Base-by-base conservation (phyloP, 805 yeast species). In the Monosporozyma yasuniensis region DNA sequence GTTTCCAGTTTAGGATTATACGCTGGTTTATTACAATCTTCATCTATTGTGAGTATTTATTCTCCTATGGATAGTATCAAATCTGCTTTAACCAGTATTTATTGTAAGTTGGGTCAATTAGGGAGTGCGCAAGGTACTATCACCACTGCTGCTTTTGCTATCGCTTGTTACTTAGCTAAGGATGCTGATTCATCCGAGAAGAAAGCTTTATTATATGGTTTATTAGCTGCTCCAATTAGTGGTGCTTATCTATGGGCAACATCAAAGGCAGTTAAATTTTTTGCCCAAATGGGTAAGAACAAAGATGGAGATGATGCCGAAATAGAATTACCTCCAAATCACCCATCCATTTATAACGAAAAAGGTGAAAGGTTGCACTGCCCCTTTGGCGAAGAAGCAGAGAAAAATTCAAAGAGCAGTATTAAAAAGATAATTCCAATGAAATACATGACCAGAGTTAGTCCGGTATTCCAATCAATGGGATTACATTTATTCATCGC, bases 1-100 rank as follows among this genome's bases (percentile, higher is more conserved):
- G 77, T 79, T 37, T 73, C 84, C 7, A 78, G 89, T 7, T 67
- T 84, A 43, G 93, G 93, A 18, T 62, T 84, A 53, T 73, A 81
- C 58, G 72, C 86, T 6, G 77, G 81, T 19, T 66, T 77, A 4
- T 51, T 58, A 25, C 50, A 61, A 16, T 60, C 75, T 47, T 64
- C 76, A 2, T 53, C 70, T 16, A 63, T 55, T 47, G 65, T 58
- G 45, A 63, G 52, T 61, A 67, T 53, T 68, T 72, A 21, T 48
- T 54, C 54, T 42, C 60, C 57, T 30, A 46, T 47, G 47, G 59
- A 55, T 5, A 57, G 56, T 9, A 23, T 52, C 32, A 56, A 48
- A 34, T 56, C 42, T 38, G 54, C 53, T 47, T 46, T 57, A 28
- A 54, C 50, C 16, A 57, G 53, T 50, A 63, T 48, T 47, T 54